A percentile compares a stretch with the other conserved stretches of the same genome.
Conservation (phyloP, 2,329 filamentous ascomycete genomes). For the Trichoderma sp. region DNA sequence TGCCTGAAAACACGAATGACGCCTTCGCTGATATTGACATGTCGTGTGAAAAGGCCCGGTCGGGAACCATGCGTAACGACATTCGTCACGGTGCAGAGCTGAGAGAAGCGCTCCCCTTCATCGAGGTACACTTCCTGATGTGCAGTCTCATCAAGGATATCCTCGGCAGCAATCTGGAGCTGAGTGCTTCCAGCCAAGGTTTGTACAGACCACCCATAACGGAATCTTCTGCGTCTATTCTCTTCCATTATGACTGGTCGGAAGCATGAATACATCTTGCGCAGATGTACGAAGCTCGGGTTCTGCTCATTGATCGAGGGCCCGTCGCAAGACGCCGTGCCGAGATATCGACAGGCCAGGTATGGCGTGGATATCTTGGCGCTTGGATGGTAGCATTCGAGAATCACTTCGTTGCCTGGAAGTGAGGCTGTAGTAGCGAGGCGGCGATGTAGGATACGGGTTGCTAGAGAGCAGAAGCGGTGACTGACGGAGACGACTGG, state of each 20-base stretch:
- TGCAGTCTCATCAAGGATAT: conserved; percentile 16
- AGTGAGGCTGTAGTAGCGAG: conserved; percentile 43
- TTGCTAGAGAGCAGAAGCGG: conserved; percentile 61
- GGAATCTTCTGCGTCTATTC: conserved; percentile 39
- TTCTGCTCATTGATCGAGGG: conserved; percentile 12
- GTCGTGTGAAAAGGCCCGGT: conserved; percentile 61
- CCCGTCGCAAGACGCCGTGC: conserved; percentile 43
- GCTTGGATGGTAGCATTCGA: conserved; percentile 76
- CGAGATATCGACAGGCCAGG: conserved; percentile 63
- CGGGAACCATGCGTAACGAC: conserved; percentile 64
- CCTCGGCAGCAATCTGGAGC: conserved; percentile 9
- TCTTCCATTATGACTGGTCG: conserved; percentile 59
- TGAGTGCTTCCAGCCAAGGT: background rate
- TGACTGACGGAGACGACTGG: conserved; percentile 57
- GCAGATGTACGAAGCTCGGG: conserved; percentile 41
- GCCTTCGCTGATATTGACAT: conserved; percentile 64
- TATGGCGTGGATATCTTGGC: conserved; percentile 67
- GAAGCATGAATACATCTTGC: conserved; percentile 67
- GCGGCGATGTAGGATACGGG: conserved; percentile 63
- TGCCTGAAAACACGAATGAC: conserved; percentile 69
- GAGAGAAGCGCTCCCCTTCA: conserved; percentile 68
- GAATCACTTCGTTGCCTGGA: conserved; percentile 58
- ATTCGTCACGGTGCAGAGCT: conserved; percentile 67
- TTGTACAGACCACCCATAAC: conserved; percentile 14
- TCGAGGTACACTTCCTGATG: conserved; percentile 58